Conservation (phyloP, 495 filamentous ascomycete species). For the Neurospora discreta region DNA sequence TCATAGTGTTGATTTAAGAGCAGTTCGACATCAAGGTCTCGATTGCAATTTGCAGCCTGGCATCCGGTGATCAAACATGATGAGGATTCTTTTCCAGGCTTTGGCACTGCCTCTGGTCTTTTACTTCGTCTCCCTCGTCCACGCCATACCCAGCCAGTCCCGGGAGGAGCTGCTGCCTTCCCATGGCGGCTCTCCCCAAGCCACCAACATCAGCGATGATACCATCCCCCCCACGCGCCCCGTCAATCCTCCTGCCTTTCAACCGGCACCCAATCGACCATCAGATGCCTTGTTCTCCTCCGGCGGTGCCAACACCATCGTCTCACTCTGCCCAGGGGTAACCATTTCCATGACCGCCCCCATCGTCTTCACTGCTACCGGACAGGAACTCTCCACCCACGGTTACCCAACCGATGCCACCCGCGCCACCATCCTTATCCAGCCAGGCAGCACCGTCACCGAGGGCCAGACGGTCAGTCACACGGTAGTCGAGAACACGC, state of each 20-base stretch:
- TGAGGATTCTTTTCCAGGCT: not conserved
- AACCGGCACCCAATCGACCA: constrained; percentile 2
- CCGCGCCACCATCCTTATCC: constrained; percentile 5
- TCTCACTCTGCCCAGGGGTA: constrained; percentile 3
- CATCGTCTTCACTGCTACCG: constrained; percentile 6
- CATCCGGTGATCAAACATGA: not conserved
- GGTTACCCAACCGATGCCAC: constrained; percentile 11
- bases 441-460: constrained; percentile 4
- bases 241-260: constrained; percentile 14
- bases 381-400: constrained; percentile 10
- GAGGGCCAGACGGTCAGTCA: constrained; percentile 4
- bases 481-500: constrained; percentile 3
- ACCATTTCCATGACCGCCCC: constrained; percentile 3
- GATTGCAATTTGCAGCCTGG: not conserved
- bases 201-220: not conserved
- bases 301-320: constrained; percentile 7
- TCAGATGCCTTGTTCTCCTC: constrained; percentile 1
- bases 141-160: not conserved
- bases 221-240: not conserved
- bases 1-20: not conserved
- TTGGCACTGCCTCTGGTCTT: not conserved
- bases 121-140: not conserved
- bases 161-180: not conserved
- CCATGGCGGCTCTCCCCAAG: not conserved
- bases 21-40: not conserved